These are phyloP conservation scores for Blastobotrys muscicola DNA, from an alignment of 805 yeast species.

Conservation along the genomic window DNA sequence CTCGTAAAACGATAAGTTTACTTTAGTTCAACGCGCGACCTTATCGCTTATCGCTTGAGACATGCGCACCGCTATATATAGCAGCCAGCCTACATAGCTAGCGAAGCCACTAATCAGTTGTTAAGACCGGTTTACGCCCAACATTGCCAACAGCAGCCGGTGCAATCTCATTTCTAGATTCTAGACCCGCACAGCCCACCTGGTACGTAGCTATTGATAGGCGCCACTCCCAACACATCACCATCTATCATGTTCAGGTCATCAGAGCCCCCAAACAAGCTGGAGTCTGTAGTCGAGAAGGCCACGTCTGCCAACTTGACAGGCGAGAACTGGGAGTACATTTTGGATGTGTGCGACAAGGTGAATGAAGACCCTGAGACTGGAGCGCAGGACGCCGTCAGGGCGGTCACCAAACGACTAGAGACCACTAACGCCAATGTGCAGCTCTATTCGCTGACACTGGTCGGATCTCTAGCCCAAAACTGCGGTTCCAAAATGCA, in stretches of 20 bases:
- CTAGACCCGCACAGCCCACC: too few relatives aligned
- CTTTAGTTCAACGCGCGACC: too few relatives aligned
- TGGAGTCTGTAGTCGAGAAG: slow-evolving; percentile 25
- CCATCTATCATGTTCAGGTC: slow-evolving; percentile 17
- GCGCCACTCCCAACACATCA: too few relatives aligned
- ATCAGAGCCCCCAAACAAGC: slow-evolving; percentile 18
- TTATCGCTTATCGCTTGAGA: too few relatives aligned
- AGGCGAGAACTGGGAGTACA: slow-evolving; percentile 58
- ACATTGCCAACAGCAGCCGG: too few relatives aligned
- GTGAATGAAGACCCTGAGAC: slow-evolving; percentile 55
- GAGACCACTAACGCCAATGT: slow-evolving; percentile 53
- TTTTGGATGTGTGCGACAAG: slow-evolving; percentile 57
- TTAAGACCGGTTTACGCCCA: too few relatives aligned
- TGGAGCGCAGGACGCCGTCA: slow-evolving; percentile 39
- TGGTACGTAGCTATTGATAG: too few relatives aligned
- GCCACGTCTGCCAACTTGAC: slow-evolving; percentile 60
- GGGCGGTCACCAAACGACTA: slow-evolving; percentile 39
- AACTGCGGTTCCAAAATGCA: slow-evolving; percentile 67
- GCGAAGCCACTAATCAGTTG: too few relatives aligned
- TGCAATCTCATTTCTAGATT: too few relatives aligned
- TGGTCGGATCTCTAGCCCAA: slow-evolving; percentile 54
- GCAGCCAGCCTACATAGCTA: too few relatives aligned
- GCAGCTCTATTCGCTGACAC: slow-evolving; percentile 45
- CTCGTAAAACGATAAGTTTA: too few relatives aligned
- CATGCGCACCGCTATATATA: too few relatives aligned